These are phyloP conservation scores for Taphrina pruni DNA, from an alignment of 1,139 yeast species.

Conservation along the genomic window DNA sequence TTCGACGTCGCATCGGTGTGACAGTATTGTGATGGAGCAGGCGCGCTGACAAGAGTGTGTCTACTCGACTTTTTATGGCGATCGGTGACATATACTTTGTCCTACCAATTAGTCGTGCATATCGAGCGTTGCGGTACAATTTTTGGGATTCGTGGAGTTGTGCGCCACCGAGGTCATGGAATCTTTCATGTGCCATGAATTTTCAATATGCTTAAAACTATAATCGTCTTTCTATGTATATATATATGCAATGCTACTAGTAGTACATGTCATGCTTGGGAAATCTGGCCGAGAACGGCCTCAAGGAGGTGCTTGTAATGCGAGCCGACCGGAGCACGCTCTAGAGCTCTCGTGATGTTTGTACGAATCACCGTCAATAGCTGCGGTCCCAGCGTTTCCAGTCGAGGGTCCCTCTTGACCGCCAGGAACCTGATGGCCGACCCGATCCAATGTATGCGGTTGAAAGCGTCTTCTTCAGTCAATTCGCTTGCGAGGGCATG, in stretches of 20 bases:
- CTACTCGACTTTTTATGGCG: too few species aligned
- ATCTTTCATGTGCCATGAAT: not conserved
- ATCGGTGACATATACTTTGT: too few species aligned
- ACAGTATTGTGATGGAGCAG: not conserved
- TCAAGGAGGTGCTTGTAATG: slow-evolving; percentile 17
- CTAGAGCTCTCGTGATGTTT: slow-evolving; percentile 9
- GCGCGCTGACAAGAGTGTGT: too few species aligned
- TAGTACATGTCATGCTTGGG: slow-evolving; percentile 1
- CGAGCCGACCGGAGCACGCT: slow-evolving; percentile 15
- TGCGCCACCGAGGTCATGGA: slow-evolving; percentile 5
- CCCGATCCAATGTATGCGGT: slow-evolving; percentile 25
- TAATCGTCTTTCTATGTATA: not conserved
- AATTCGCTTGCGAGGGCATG: slow-evolving; percentile 26
- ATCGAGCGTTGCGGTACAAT: too few species aligned
- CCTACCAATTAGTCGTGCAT: too few species aligned
- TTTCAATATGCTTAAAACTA: not conserved
- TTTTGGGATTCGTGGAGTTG: not conserved
- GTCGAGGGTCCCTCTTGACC: slow-evolving; percentile 14
- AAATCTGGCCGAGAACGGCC: slow-evolving; percentile 10
- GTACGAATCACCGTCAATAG: slow-evolving; percentile 8
- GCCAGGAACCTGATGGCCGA: slow-evolving; percentile 12
- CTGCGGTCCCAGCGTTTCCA: slow-evolving; percentile 19
- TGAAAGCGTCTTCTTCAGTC: slow-evolving; percentile 20
- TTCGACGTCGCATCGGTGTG: not conserved
- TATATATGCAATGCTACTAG: slow-evolving; percentile 8